A percentile compares a stretch with the other conserved stretches of the same genome.
phyloP scores from a whole-genome alignment of 352 stramenopile genomes.

The Phytopythium mirpurense region DNA sequence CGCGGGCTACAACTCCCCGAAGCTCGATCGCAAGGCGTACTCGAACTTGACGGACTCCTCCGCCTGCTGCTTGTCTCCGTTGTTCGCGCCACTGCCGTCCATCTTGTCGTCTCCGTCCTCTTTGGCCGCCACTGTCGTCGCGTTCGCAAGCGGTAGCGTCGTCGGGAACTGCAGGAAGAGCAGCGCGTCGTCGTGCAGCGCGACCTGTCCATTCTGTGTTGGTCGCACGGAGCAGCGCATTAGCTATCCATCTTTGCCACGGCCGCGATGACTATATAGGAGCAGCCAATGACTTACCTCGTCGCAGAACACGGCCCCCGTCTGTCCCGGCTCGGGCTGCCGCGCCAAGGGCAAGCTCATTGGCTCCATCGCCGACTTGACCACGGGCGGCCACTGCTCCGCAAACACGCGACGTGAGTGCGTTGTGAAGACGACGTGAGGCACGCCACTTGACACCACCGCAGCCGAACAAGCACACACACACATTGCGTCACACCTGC shows the following conservation, averaged over 20 bases:
- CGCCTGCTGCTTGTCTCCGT: not conserved
- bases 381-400: constrained; percentile 60
- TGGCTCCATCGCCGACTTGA: constrained; percentile 79
- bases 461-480: too few relatives aligned
- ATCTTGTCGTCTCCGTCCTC: constrained; percentile 28
- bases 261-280: too few relatives aligned
- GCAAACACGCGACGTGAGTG: too few relatives aligned
- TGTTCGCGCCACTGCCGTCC: constrained; percentile 12
- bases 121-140: constrained; percentile 23
- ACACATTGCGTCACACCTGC: too few relatives aligned
- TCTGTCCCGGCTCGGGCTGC: constrained; percentile 50
- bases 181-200: constrained; percentile 59
- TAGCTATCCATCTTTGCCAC: not conserved
- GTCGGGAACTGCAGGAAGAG: constrained; percentile 84
- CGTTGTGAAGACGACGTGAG: too few relatives aligned
- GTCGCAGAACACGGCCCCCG: constrained; percentile 67
- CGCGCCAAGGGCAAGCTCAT: constrained; percentile 74
- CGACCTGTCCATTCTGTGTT: constrained; percentile 33
- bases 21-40: not conserved
- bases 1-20: not conserved
- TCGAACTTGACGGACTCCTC: constrained; percentile 6
- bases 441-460: too few relatives aligned
- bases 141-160: constrained; percentile 66
- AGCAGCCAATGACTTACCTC: too few relatives aligned
- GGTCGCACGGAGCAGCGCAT: not conserved